phyloP scores from a whole-genome alignment of 768 basidiomycete species.

The Podaxis sp. region DNA sequence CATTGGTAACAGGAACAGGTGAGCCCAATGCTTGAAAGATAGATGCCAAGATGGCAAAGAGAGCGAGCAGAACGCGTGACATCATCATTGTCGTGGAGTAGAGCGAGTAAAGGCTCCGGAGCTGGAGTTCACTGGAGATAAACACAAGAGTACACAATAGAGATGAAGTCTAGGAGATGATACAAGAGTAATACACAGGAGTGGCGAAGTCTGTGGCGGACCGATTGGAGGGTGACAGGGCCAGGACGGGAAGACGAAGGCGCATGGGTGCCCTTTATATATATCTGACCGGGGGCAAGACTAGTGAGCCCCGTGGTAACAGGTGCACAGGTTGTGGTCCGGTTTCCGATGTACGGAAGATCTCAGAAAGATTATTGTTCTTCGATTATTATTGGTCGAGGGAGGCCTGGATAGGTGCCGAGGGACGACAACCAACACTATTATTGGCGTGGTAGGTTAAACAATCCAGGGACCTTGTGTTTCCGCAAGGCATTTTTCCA shows the following conservation, averaged over 20 bases:
- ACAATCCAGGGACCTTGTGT: background rate
- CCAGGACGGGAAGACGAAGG: background rate
- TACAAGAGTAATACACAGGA: background rate
- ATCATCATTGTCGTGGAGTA: constrained; percentile 24
- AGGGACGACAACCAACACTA: background rate
- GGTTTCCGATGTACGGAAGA: constrained; percentile 1
- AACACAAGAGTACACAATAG: constrained; percentile 11
- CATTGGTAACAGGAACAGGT: constrained; percentile 37
- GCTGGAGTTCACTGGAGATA: constrained; percentile 6
- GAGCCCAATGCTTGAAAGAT: constrained; percentile 41
- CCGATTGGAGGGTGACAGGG: background rate
- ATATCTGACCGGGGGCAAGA: constrained; percentile 15
- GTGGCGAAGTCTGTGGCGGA: background rate
- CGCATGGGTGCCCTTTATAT: constrained; percentile 20
- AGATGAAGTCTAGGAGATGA: background rate
- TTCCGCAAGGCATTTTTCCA: background rate
- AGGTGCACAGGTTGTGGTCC: background rate
- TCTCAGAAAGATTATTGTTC: background rate
- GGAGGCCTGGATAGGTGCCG: constrained; percentile 1
- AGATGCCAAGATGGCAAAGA: constrained; percentile 41
- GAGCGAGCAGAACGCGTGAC: constrained; percentile 35
- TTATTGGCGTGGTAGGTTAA: background rate
- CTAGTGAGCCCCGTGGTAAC: background rate
- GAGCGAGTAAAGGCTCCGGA: constrained; percentile 5
- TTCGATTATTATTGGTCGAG: constrained; percentile 5